These are phyloP conservation scores for Fusarium sp. DNA, from an alignment of 2,329 filamentous ascomycete species.

Conservation along the genomic window DNA sequence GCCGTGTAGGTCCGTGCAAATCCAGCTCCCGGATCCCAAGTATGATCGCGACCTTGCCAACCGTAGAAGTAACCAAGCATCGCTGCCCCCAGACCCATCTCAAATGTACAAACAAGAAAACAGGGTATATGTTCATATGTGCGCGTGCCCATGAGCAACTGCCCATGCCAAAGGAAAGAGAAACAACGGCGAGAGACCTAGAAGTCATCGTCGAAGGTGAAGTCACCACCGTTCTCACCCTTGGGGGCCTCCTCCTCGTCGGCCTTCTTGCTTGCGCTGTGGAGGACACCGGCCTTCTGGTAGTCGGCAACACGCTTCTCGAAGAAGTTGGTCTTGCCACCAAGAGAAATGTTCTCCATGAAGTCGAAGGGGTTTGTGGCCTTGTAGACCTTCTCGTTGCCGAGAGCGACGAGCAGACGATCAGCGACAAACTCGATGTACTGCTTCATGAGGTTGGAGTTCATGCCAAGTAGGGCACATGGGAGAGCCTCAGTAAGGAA, in stretches of 20 bases:
- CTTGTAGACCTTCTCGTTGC: slow-evolving; percentile 95
- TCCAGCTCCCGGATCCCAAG: slow-evolving; percentile 40
- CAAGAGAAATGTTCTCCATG: slow-evolving; percentile 99
- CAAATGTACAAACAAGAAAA: slow-evolving; percentile 46
- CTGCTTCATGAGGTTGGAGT: slow-evolving; percentile 96
- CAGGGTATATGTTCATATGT: slow-evolving; percentile 46
- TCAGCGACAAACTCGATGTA: slow-evolving; percentile 99
- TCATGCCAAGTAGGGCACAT: slow-evolving; percentile 95
- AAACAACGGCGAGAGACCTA: slow-evolving; percentile 63
- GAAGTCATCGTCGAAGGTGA: slow-evolving; percentile 97
- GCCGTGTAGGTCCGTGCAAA: slow-evolving; percentile 39
- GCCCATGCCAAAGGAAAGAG: slow-evolving; percentile 15
- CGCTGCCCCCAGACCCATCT: slow-evolving; percentile 39
- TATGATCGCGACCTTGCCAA: slow-evolving; percentile 25
- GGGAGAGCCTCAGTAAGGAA: slow-evolving; percentile 97
- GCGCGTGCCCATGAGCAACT: slow-evolving; percentile 10
- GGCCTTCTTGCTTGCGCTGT: slow-evolving; percentile 80
- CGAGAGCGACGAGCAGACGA: slow-evolving; percentile 90
- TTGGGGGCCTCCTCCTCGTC: slow-evolving; percentile 64
- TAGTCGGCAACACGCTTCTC: slow-evolving; percentile 99
- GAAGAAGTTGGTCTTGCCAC: slow-evolving; percentile 99
- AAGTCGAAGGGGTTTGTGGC: slow-evolving; percentile 98
- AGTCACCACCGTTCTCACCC: slow-evolving; percentile 78
- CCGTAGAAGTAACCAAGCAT: slow-evolving; percentile 34
- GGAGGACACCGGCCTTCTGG: slow-evolving; percentile 99